Evolutionary conservation across 768 basidiomycete genomes (phyloP), one percentile per base, ranked within the genome.

Genomic region (Nidula microcarpa): DNA sequence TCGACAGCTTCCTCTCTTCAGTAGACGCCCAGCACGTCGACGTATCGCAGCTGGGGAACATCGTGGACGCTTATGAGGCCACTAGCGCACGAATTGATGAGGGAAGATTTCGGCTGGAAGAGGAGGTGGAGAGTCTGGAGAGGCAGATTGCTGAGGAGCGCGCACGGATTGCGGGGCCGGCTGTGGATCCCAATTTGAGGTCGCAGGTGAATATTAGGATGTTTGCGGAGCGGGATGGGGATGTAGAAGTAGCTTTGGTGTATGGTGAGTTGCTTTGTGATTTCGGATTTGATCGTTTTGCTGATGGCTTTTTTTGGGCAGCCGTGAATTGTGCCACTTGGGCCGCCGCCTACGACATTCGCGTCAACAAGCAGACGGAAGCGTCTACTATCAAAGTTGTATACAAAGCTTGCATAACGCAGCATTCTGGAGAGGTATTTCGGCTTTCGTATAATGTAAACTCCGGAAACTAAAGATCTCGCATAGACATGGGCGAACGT

Each of bases 371-470:
- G 55, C 55, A 71, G 11, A 53, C 68, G 3, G 66, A 67, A 36
- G 67, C 72, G 3, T 63, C 66, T 9, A 58, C 68, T 0, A 56
- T 73, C 1, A 64, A 61, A 0, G 57, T 77, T 2, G 55, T 70
- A 1, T 76, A 77, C 62, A 76, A 75, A 54, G 75, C 71, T 0
- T 54, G 61, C 5, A 65, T 77, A 18, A 65, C 60, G 1, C 76
- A 77, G 55, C 61, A 50, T 32, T 74, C 74, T 1, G 74, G 71
- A 16, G 76, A 77, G 66, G 75, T 70, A 3, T 41, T 11, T 41
- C 45, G 69, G 63, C 62, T 35, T 65, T 69, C 1, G 32, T 41
- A n/a, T 51, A 53, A 3, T 18, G 16, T 4, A 33, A 10, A 16
- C 14, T 16, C 5, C 6, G 10, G 5, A 2, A 13, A 41, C 1